Base-by-base conservation (phyloP, 306 rosid species). In the Luffa acutangula region DNA sequence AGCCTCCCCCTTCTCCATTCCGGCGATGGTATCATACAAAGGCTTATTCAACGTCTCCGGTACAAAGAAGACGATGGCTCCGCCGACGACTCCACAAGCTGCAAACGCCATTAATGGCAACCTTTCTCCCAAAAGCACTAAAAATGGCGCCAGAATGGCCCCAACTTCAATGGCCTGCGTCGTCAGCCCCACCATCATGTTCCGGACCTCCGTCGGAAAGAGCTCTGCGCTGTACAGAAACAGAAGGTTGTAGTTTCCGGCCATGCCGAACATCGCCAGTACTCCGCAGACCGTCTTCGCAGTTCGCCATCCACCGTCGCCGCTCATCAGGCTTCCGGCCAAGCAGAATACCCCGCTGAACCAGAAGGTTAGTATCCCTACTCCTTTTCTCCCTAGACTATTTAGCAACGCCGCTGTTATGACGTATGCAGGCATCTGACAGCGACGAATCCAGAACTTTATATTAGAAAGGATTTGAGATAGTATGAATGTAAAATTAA, bases 171-270 rank as follows among this genome's bases (percentile, higher is more conserved):
- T 80, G 0, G 92, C 90, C 66, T 88, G 92, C 0, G 88, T 81
- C 0, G 87, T 66, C 3, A 83, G 67, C 6, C 92, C 92, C 0
- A 88, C 79, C 0, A 89, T 88, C 0, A 88, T 84, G 4, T 86
- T 88, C 80, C 92, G 81, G 33, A 88, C 92, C 86, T 85, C 92
- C 0, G 92, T 88, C 1, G 92, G 92, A 49, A 88, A 88, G 39
- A 88, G 46, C 85, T 88, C 92, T 2, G 92, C 53, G 3, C 88
- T 81, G 54, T 86, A 88, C 31, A 88, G 81, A 63, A 84, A 88
- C 54, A 88, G 36, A 77, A 89, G 63, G 25, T 86, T 89, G 64
- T 86, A 87, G 49, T 88, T 89, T 18, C 92, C 92, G 0, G 92
- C 92, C 88, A 88, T 11, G 83, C 92, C 92, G 25, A 88, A 88